These are phyloP conservation scores for Breynia disticha DNA, from an alignment of 441 rosid genomes.

Conservation along the genomic window DNA sequence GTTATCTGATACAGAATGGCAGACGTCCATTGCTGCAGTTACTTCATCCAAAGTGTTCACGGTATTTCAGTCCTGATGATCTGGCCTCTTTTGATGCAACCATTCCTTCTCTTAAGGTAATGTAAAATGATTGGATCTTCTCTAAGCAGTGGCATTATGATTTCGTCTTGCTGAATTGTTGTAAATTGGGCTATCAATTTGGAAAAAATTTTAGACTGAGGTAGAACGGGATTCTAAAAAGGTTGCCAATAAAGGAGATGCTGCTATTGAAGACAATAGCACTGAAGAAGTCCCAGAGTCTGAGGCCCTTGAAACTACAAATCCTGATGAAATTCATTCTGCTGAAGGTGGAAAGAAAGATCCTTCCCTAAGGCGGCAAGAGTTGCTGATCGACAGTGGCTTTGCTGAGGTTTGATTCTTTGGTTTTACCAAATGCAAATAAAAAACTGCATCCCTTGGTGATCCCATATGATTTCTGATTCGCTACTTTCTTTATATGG, in stretches of 20 bases:
- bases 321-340: slow-evolving; percentile 22
- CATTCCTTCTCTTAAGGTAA: slow-evolving; percentile 72
- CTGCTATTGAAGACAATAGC: slow-evolving; percentile 21
- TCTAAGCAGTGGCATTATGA: not conserved
- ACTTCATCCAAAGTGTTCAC: slow-evolving; percentile 75
- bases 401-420: slow-evolving; percentile 71
- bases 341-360: slow-evolving; percentile 73
- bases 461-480: not conserved
- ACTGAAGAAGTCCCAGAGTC: slow-evolving; percentile 23
- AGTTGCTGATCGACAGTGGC: slow-evolving; percentile 68
- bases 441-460: not conserved
- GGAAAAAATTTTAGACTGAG: not conserved
- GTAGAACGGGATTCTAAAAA: slow-evolving; percentile 17
- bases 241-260: slow-evolving; percentile 28
- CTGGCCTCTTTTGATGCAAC: slow-evolving; percentile 49
- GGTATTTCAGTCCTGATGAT: slow-evolving; percentile 71
- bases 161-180: not conserved
- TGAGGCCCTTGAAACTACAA: slow-evolving; percentile 18
- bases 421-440: not conserved
- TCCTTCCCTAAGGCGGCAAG: slow-evolving; percentile 63
- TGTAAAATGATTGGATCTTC: slow-evolving; percentile 3
- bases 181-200: not conserved
- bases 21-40: slow-evolving; percentile 73
- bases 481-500: not conserved
- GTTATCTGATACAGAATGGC: slow-evolving; percentile 43